Evolutionary conservation across 129 eudicot species (phyloP), one percentile per base, ranked within the genome.

Genomic region (Logfia minima): DNA sequence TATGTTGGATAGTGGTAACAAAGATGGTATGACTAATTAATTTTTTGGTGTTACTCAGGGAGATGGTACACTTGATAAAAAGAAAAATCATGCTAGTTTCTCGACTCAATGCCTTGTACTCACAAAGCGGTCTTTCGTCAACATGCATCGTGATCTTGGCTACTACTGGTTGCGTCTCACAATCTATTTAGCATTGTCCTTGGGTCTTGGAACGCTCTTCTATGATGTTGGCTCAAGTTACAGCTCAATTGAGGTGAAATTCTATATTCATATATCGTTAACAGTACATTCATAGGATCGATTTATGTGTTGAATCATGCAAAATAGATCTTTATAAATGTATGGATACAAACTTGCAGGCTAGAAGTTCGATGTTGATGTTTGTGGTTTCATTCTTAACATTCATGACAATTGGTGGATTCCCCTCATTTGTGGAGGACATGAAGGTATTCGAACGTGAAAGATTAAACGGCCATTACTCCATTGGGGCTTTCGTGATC

Each of bases 361-460:
- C 89, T 75, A 88, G 88, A 76, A 86, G 89, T 63, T 80, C 92
- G 24, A 80, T 92, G 96, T 77, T 92, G 69, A 85, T 87, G 88
- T 92, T 92, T 74, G 88, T 87, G 28, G 89, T 67, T 39, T 74
- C 89, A 48, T 92, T 87, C 84, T 82, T 89, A 84, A 92, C 97
- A 52, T 89, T 92, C 72, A 89, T 92, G 97, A 90, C 97, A 21
- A 92, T 92, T 37, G 97, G 97, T 0, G 96, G 97, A 68, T 91
- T 91, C 82, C 97, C 97, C 70, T 91, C 97, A 34, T 91, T 89
- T 48, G 96, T 87, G 51, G 96, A 91, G 70, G 95, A 91, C 82
- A 86, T 91, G 94, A 88, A 91, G 84, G 92, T 88, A 17, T 58
- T 31, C 60, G 78, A 79, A 66, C 78, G 83, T 9, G 85, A 85